Conservation (phyloP, 768 basidiomycete genomes). For the Suillus lakei region DNA sequence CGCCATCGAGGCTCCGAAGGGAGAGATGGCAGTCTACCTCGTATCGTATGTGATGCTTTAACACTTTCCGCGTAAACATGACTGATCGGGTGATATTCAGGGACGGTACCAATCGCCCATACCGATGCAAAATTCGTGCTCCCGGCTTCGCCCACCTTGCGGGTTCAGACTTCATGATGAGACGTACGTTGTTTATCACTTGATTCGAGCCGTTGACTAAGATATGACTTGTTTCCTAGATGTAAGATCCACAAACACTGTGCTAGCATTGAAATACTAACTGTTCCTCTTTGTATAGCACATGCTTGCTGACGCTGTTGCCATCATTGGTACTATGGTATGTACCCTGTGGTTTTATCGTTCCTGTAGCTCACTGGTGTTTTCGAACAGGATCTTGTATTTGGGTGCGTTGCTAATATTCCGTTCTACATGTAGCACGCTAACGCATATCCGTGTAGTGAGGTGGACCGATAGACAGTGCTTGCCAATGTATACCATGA, state of each 20-base stretch:
- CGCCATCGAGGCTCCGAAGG: conserved; percentile 98
- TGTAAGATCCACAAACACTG: conserved; percentile 31
- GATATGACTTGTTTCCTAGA: conserved; percentile 32
- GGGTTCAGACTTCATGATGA: conserved; percentile 98
- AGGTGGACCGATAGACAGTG: conserved; percentile 37
- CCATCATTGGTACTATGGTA: conserved; percentile 98
- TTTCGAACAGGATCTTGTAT: conserved; percentile 75
- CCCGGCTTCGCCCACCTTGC: conserved; percentile 97
- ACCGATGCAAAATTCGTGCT: conserved; percentile 96
- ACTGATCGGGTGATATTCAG: conserved; percentile 38
- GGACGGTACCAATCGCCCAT: conserved; percentile 95
- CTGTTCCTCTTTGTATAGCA: conserved; percentile 52
- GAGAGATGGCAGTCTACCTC: conserved; percentile 98
- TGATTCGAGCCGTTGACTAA: conserved; percentile 10
- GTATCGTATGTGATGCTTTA: conserved; percentile 69
- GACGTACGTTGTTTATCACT: conserved; percentile 58
- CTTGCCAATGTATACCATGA: conserved; percentile 9
- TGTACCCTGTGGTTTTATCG: conserved; percentile 28
- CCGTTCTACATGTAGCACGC: background rate
- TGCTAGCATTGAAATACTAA: conserved; percentile 1
- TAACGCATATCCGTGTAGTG: conserved; percentile 18
- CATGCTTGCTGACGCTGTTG: conserved; percentile 92
- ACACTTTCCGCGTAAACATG: background rate
- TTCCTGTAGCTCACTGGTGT: conserved; percentile 14
- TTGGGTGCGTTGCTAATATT: conserved; percentile 67